Evolutionary conservation across 306 rosid species (phyloP), one percentile per base, ranked within the genome.

Genomic region (Glycine latifolia): DNA sequence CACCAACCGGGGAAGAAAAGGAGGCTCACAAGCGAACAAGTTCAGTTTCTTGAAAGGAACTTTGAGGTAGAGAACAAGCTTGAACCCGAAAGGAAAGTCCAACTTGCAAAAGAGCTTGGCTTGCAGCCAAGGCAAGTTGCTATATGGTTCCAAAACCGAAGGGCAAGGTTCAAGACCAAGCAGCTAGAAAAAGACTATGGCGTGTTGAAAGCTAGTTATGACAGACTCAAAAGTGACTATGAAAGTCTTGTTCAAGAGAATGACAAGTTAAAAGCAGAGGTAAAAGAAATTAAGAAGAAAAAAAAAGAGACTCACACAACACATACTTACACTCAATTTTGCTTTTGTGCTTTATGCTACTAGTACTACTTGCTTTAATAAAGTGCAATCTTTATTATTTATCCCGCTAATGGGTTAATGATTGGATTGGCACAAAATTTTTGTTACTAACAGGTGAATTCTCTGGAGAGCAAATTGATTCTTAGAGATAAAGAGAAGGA

Each of bases 121-220:
- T 84, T 95, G 87, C 92, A 85, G 86, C 97, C 99, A 52, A 91
- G 99, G 71, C 99, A 95, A 92, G 95, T 95, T 6, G 97, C 99
- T 9, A 91, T 95, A 53, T 95, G 99, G 99, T 95, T 95, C 59
- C 99, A 95, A 80, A 95, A 94, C 83, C 81, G 97, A 62, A 88
- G 97, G 26, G 98, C 95, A 71, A 91, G 96, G 69, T 91, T 79
- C 68, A 94, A 95, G 81, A 89, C 91, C 39, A 95, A 95, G 43
- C 97, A 94, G 72, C 84, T 94, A n/a, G 94, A 89, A 17, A 89
- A 82, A 82, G 97, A 92, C 31, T 94, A 87, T 76, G 95, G 86
- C 71, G 82, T 85, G 6, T 84, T 94, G 89, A 91, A 87, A 75
- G 81, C 93, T 75, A 85, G 90, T 73, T 91, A 46, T 85, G 88